These are phyloP conservation scores for Solanum piurae DNA, from an alignment of 257 asterid species.

Conservation along the genomic window DNA sequence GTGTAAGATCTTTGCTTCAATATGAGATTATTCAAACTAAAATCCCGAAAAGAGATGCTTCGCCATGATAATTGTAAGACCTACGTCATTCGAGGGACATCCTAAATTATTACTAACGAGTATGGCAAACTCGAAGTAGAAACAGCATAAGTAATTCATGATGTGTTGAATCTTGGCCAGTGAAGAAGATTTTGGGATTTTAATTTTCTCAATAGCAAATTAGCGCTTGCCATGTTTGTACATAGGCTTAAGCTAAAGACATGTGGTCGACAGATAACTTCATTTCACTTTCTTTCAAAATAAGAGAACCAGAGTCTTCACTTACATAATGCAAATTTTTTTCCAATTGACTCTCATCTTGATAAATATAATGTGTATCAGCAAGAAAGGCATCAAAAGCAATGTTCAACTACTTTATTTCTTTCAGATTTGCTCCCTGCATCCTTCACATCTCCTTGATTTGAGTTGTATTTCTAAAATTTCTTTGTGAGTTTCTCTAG, in stretches of 20 bases:
- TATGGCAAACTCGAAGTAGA: conserved; percentile 3
- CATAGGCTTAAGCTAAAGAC: background rate
- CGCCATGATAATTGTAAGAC: conserved; percentile 34
- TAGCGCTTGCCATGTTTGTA: background rate
- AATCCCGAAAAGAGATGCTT: conserved; percentile 42
- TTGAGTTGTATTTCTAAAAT: too few relatives aligned
- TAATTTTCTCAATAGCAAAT: background rate
- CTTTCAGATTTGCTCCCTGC: too few relatives aligned
- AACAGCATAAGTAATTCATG: background rate
- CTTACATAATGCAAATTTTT: background rate
- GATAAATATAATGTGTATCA: too few relatives aligned
- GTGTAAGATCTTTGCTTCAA: conserved; percentile 27
- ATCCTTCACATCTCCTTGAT: too few relatives aligned
- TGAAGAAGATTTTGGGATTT: background rate
- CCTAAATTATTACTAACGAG: background rate
- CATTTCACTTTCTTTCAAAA: background rate
- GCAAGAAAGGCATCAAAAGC: too few relatives aligned
- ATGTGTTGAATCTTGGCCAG: background rate
- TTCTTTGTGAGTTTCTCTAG: too few relatives aligned
- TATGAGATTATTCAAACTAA: conserved; percentile 19
- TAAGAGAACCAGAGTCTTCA: background rate
- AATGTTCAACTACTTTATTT: too few relatives aligned
- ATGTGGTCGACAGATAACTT: background rate
- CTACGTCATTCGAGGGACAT: conserved; percentile 8
- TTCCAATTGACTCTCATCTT: too few relatives aligned